A percentile compares a stretch with the other conserved stretches of the same genome.
Evolutionary conservation across 2,329 filamentous ascomycete genomes (phyloP).

Genomic region (Talaromyces sp.): DNA sequence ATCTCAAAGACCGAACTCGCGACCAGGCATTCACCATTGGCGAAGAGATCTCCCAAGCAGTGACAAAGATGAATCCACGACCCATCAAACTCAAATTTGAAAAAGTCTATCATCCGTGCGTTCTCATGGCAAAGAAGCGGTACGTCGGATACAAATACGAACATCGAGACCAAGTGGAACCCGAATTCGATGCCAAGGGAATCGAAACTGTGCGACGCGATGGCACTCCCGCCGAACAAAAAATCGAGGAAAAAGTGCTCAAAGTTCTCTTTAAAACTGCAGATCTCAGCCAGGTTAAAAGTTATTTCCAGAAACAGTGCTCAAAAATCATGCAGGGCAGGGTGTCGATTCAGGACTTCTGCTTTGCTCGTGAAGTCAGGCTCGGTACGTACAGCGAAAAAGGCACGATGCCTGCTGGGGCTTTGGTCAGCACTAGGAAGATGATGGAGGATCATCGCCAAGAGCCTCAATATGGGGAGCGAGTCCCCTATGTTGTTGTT

Average conservation of each 20-base stretch:
- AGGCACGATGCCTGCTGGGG: constrained; percentile 75
- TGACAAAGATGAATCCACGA: constrained; percentile 84
- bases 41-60: constrained; percentile 78
- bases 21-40: constrained; percentile 90
- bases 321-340: constrained; percentile 84
- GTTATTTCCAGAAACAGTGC: constrained; percentile 85
- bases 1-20: constrained; percentile 78
- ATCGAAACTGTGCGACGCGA: constrained; percentile 96
- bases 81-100: constrained; percentile 97
- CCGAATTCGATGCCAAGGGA: constrained; percentile 95
- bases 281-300: constrained; percentile 82
- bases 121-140: constrained; percentile 91
- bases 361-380: constrained; percentile 87
- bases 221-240: constrained; percentile 90
- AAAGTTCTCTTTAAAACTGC: constrained; percentile 84
- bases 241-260: constrained; percentile 88
- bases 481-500: constrained; percentile 89
- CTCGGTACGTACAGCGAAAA: constrained; percentile 81
- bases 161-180: constrained; percentile 62
- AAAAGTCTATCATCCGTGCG: constrained; percentile 94
- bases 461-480: constrained; percentile 91
- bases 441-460: constrained; percentile 82
- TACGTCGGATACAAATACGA: constrained; percentile 99
- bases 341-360: constrained; percentile 91
- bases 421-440: constrained; percentile 74